These are phyloP conservation scores for Kwoniella pini DNA, from an alignment of 768 basidiomycete genomes.

Conservation along the genomic window DNA sequence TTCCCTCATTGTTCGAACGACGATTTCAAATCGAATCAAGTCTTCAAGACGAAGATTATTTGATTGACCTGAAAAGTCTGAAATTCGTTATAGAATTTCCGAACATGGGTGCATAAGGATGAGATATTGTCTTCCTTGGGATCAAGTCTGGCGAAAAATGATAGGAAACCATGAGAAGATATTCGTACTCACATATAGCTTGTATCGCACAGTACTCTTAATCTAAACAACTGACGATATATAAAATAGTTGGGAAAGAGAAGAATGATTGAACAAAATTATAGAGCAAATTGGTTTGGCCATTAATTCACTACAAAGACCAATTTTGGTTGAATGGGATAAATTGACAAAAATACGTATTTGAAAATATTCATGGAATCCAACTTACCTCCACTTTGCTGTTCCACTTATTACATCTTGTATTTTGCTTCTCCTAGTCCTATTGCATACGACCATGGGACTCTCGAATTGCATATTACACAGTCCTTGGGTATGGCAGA, in stretches of 20 bases:
- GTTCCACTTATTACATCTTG: too few relatives aligned
- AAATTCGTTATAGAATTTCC: not conserved
- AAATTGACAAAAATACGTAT: not conserved
- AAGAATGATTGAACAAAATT: not conserved
- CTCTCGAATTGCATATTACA: too few relatives aligned
- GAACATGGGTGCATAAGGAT: slow-evolving; percentile 28
- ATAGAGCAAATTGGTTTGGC: too few relatives aligned
- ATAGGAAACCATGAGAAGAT: too few relatives aligned
- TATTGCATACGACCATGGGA: too few relatives aligned
- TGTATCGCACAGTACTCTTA: too few relatives aligned
- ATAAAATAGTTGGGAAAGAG: not conserved
- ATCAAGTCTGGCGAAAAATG: not conserved
- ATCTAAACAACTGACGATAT: too few relatives aligned
- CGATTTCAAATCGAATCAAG: slow-evolving; percentile 12
- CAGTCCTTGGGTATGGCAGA: too few relatives aligned
- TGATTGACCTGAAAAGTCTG: slow-evolving; percentile 13
- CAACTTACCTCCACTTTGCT: too few relatives aligned
- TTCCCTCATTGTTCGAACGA: slow-evolving; percentile 44
- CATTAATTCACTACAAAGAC: too few relatives aligned
- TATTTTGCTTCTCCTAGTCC: too few relatives aligned
- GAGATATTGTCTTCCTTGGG: slow-evolving; percentile 26
- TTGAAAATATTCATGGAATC: not conserved
- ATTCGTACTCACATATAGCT: too few relatives aligned
- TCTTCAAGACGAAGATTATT: slow-evolving; percentile 28
- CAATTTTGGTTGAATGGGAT: not conserved